Conservation (phyloP, 2,329 filamentous ascomycete species). For the Chaetomiaceae sp. region DNA sequence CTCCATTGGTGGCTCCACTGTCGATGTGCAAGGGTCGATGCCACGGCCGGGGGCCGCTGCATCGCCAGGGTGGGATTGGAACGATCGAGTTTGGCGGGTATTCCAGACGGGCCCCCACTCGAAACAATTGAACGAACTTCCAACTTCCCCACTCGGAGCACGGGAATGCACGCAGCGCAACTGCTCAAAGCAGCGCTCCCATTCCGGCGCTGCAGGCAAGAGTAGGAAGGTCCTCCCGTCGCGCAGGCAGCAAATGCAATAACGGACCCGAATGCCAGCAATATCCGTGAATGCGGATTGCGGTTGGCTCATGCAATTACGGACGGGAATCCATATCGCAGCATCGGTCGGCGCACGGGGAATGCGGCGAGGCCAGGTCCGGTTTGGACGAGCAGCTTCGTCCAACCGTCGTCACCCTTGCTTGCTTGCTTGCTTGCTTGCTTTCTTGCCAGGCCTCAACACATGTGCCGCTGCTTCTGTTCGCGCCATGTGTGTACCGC, state of each 20-base stretch:
- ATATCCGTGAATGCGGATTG: background rate
- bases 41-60: background rate
- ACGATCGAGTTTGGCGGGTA: background rate
- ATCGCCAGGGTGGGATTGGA: background rate
- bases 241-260: background rate
- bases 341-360: background rate
- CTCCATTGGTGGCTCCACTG: background rate
- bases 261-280: background rate
- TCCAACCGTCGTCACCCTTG: background rate
- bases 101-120: constrained; percentile 1
- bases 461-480: background rate
- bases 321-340: too few relatives aligned
- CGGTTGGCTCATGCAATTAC: background rate
- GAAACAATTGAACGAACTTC: constrained; percentile 4
- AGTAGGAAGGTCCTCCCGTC: background rate
- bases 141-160: background rate
- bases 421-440: too few relatives aligned
- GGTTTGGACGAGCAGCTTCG: background rate
- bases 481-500: too few relatives aligned
- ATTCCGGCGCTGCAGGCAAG: background rate
- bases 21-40: background rate
- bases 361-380: background rate
- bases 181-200: background rate
- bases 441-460: background rate
- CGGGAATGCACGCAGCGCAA: background rate